A percentile compares a stretch with the other conserved stretches of the same genome.
These are phyloP conservation scores for Termitomyces sp. DNA, from an alignment of 768 basidiomycete genomes.

Conservation along the genomic window DNA sequence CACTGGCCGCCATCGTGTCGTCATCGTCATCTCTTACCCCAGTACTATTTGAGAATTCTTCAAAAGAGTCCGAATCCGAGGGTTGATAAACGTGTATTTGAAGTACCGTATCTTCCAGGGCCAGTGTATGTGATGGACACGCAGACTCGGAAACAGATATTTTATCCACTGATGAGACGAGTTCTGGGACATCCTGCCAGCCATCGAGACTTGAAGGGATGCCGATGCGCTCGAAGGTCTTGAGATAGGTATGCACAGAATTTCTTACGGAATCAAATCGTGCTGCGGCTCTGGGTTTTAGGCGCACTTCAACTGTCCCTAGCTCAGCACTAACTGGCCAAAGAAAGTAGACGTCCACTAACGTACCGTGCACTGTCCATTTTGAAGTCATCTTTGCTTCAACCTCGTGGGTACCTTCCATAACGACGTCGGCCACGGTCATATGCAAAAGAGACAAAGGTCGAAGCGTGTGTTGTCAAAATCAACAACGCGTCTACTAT, in stretches of 20 bases:
- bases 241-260: conserved; percentile 52
- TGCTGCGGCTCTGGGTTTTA: conserved; percentile 62
- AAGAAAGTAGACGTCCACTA: not conserved
- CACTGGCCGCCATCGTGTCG: conserved; percentile 82
- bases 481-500: conserved; percentile 51
- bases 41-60: conserved; percentile 68
- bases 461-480: not conserved
- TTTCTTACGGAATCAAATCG: conserved; percentile 74
- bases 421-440: conserved; percentile 9
- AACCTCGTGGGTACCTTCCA: conserved; percentile 9
- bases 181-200: conserved; percentile 73
- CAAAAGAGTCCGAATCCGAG: conserved; percentile 58
- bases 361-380: conserved; percentile 65
- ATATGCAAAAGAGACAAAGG: conserved; percentile 1
- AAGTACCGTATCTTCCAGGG: conserved; percentile 56
- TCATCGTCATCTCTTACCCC: conserved; percentile 59
- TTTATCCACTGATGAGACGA: conserved; percentile 71
- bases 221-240: conserved; percentile 60
- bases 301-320: conserved; percentile 75
- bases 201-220: conserved; percentile 71
- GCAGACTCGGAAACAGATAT: conserved; percentile 71
- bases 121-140: conserved; percentile 49
- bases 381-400: conserved; percentile 14
- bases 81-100: conserved; percentile 91
- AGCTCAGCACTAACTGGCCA: not conserved